Evolutionary conservation across 805 yeast species (phyloP), one percentile per base, ranked within the genome.

Genomic region (Phaffomyces opuntiae): DNA sequence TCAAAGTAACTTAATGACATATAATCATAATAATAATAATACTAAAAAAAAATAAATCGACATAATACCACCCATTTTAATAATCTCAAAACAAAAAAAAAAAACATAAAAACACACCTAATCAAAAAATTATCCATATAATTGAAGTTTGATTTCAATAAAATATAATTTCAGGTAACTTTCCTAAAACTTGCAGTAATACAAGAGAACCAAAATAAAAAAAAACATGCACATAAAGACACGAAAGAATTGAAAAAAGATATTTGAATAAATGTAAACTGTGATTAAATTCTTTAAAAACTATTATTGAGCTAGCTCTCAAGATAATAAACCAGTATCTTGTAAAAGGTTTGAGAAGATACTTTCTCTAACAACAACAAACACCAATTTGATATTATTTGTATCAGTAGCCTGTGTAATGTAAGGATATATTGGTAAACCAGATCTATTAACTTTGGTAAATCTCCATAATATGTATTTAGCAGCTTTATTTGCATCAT

Each of bases 321-420:
- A 49, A 52, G 64, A 79, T 51, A 84, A 67, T 39, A 86, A 73
- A 29, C 93, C 93, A 44, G 87, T 80, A 55, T 84, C 91, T 60
- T 80, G 80, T 53, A 86, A 72, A 17, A 85, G 72, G 59, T 85
- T 86, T 53, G 85, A 88, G 59, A 87, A 70, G 40, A 86, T 80
- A 4, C 89, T 83, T 60, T 86, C 93, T 56, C 80, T 81, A 35
- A 86, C 87, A 8, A 91, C 90, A 12, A 88, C 89, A 66, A 86
- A 83, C 7, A 89, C 96, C 56, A 88, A 68, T 58, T 84, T 80
- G 50, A 90, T 88, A 64, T 89, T 89, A 27, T 87, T 80, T 7
- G 96, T 89, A 62, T 89, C 96, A 0, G 96, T 89, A 0, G 96
- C 96, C 64, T 89, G 96, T 4, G 97, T 89, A 24, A 89, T 85